Base-by-base conservation (phyloP, 202 grass and related monocot species). In the Thinopyrum obtusiflorum region DNA sequence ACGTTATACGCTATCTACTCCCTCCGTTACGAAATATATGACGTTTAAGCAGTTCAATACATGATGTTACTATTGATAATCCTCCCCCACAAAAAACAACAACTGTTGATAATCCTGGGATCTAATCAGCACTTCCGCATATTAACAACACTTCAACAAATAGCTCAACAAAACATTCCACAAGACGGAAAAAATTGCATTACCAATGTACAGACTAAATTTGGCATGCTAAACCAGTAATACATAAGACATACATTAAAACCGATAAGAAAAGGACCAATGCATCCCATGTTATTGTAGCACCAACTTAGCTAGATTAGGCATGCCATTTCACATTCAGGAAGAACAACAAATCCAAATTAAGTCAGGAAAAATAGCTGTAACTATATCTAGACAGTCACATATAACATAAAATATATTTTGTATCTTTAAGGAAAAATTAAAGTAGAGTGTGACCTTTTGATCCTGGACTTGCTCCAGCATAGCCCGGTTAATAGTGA, bases 401-500 rank as follows among this genome's bases (percentile, higher is more conserved):
- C 10, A 20, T 77, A 31, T 44, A 59, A 15, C 47, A 17, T 5
- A 5, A 51, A 51, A 17, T 51, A 2, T 51, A 0, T 17, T 51
- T 51, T 51, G 47, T 5, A 51, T 51, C 47, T 51, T 51, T 51
- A 51, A 51, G 61, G 1, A 27, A 61, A 62, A 69, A 8, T 10
- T 13, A 80, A 72, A 73, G 27, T 37, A 82, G 37, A 62, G 47
- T 21, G 2, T 70, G 14, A 88, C 82, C 87, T 89, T 20, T 62
- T 85, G 36, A 75, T 28, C 35, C 42, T 93, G 83, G 84, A 91
- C 68, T n/a, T 86, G 71, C 31, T 93, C 92, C 25, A 93, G 49
- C 57, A 93, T 91, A 20, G 92, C 88, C 29, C 29, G 80, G 80
- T 90, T 91, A 13, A 85, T 78, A 18, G 89, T 72, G n/a, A 67